Evolutionary conservation across 169 alveolate species (phyloP).

Genomic region (Babesia ovata): DNA sequence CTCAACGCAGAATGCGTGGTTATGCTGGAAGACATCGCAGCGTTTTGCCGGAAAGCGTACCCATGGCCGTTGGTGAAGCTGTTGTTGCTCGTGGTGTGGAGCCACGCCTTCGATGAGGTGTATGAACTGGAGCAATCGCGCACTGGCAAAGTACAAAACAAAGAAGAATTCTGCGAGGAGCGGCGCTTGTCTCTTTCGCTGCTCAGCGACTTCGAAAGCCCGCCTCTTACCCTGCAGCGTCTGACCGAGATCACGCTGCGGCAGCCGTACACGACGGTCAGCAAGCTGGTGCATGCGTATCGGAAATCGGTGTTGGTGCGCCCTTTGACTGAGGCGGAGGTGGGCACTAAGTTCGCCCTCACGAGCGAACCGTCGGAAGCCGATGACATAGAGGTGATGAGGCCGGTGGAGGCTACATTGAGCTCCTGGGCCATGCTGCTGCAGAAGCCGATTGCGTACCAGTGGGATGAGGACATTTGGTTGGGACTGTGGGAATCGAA

Average conservation of each 20-base stretch:
- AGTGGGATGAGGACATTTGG: constrained; percentile 43
- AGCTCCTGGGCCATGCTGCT: constrained; percentile 14
- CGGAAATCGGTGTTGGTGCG: constrained; percentile 43
- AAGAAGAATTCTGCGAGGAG: constrained; percentile 10
- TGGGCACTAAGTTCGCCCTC: too few relatives aligned
- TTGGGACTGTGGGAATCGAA: constrained; percentile 14
- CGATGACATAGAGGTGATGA: background rate
- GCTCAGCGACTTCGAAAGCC: constrained; percentile 21
- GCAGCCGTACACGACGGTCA: constrained; percentile 49
- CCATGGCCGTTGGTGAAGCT: constrained; percentile 62
- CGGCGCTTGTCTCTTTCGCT: constrained; percentile 6
- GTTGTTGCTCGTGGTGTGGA: constrained; percentile 52
- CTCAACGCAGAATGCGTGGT: constrained; percentile 42
- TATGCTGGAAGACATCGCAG: constrained; percentile 42
- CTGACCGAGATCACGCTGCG: constrained; percentile 53
- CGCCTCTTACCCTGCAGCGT: constrained; percentile 62
- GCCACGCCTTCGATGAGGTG: constrained; percentile 51
- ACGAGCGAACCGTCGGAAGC: background rate
- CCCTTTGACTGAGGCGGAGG: background rate
- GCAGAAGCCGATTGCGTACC: background rate
- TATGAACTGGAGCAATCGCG: constrained; percentile 15
- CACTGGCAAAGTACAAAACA: constrained; percentile 1
- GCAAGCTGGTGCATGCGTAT: constrained; percentile 60
- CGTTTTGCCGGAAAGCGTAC: constrained; percentile 31
- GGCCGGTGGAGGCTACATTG: background rate